Evolutionary conservation across 768 basidiomycete genomes (phyloP), one percentile per base, ranked within the genome.

Genomic region (Amanita molliuscula): DNA sequence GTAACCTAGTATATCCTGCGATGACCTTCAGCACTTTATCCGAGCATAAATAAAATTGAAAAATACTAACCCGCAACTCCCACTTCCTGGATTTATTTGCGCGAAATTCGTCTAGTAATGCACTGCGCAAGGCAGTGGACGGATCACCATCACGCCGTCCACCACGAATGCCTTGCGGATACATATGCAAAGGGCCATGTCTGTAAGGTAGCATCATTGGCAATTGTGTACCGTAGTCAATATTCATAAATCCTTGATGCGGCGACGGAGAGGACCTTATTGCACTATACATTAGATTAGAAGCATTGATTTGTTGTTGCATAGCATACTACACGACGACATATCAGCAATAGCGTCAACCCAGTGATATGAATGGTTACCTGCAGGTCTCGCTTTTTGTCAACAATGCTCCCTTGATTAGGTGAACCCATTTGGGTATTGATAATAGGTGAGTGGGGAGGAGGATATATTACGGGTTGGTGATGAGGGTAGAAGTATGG

Each of bases 71-170:
- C 64, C 73, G 68, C 18, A 96, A 69, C 53, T 86, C 82, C 94
- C 92, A 97, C 55, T 79, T 81, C 48, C 81, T 77, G 21, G 78
- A 68, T 64, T 84, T 87, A 67, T 86, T 84, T 28, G 79, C 74
- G 52, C 90, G 78, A 64, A 94, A 96, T 52, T 93, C 88, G 49
- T 94, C 89, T 46, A 96, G 65, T 34, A 88, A 59, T 7, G 82
- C 73, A 62, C 88, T 92, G 46, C 88, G 78, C 52, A 80, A 60
- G 11, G 72, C 63, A 4, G 62, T 53, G 0, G 67, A 51, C 6
- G 59, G 47, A 49, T 71, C 66, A 44, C 74, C 75, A 16, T 66
- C 65, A 36, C 75, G 77, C 29, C 78, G 76, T 28, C 62, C 62
- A 16, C 69, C 67, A 44, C 76, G 76, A 44, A 63, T 51, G n/a